Base-by-base conservation (phyloP, 164 flowering plant genomes). In the Akebia trifoliata region DNA sequence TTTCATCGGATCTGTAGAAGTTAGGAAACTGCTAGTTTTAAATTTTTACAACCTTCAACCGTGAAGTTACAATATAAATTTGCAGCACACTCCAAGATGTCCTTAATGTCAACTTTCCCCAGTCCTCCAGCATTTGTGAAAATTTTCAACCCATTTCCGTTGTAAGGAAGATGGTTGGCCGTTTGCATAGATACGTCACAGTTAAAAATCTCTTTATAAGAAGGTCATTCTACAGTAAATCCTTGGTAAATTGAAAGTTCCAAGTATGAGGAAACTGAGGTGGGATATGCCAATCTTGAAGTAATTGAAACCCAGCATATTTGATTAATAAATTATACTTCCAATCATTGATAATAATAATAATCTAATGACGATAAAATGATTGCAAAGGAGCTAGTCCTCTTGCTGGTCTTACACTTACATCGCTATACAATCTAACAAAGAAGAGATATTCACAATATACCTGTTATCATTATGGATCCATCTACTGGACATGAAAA, bases 91-190 rank as follows among this genome's bases (percentile, higher is more conserved):
- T 83, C 89, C 75, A 94, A 61, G 30, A 94, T 90, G 57, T 90
- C 84, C 70, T 83, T 90, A 35, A 94, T 94, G 69, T 94, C 99
- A 69, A 76, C 64, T 66, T 94, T 94, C 49, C 96, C 97, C 49
- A 94, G 82, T 42, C 99, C 97, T 62, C 95, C 97, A 73, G 82
- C 81, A 75, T 66, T 81, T 4, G 99, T 90, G 70, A 93, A 93
- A 75, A 93, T 87, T 54, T 93, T 93, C 66, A 93, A 81, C 17
- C 99, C 99, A 77, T 93, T 93, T 50, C 99, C 72, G 70, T 93
- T 90, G 76, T 76, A 93, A 34, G 99, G 99, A 63, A 93, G 93
- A 85, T 93, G 99, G 72, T 97, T 93, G 39, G 99, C 99, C 90
- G 90, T 66, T 61, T 35, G 52, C 42, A 74, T 18, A 66, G 46